A percentile compares a stretch with the other conserved stretches of the same genome.
These are phyloP conservation scores for Lachancea dasiensis DNA, from an alignment of 805 yeast genomes.

Conservation along the genomic window DNA sequence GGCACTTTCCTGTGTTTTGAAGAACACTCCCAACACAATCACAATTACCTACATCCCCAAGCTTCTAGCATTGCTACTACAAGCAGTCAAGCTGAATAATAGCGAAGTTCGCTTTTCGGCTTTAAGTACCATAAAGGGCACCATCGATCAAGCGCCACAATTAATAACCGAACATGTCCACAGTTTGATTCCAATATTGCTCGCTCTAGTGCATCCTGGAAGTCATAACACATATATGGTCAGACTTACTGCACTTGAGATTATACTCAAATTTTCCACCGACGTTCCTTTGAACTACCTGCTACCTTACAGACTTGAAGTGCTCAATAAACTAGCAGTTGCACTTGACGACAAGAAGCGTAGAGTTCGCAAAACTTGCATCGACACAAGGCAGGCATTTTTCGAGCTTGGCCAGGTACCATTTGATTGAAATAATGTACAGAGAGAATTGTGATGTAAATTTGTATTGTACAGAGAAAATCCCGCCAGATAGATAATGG, in stretches of 20 bases:
- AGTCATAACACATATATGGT: constrained; percentile 42
- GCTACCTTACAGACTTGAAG: constrained; percentile 44
- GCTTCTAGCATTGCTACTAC: constrained; percentile 67
- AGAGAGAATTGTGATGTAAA: no score
- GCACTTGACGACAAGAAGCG: constrained; percentile 73
- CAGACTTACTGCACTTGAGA: constrained; percentile 49
- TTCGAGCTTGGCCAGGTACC: constrained; percentile 47
- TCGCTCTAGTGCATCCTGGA: constrained; percentile 29
- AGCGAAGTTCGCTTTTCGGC: constrained; percentile 54
- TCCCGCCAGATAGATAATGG: no score
- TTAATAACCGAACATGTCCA: constrained; percentile 49
- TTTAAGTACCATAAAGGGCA: constrained; percentile 50
- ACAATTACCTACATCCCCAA: constrained; percentile 56
- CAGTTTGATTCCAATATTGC: constrained; percentile 49
- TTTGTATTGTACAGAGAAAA: no score
- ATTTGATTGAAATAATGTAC: constrained; percentile 22
- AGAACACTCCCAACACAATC: constrained; percentile 56
- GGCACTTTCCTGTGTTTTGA: constrained; percentile 61
- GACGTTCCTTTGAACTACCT: constrained; percentile 38
- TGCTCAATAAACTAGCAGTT: constrained; percentile 42
- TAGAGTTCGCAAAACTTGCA: constrained; percentile 65
- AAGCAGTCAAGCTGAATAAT: constrained; percentile 47
- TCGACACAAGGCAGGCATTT: constrained; percentile 72
- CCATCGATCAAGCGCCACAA: constrained; percentile 49
- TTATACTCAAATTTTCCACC: constrained; percentile 45